Percentiles rank a stretch among this genome's conserved stretches.
These are phyloP conservation scores for Nemania sp. DNA, from an alignment of 2,329 filamentous ascomycete species.

Conservation along the genomic window DNA sequence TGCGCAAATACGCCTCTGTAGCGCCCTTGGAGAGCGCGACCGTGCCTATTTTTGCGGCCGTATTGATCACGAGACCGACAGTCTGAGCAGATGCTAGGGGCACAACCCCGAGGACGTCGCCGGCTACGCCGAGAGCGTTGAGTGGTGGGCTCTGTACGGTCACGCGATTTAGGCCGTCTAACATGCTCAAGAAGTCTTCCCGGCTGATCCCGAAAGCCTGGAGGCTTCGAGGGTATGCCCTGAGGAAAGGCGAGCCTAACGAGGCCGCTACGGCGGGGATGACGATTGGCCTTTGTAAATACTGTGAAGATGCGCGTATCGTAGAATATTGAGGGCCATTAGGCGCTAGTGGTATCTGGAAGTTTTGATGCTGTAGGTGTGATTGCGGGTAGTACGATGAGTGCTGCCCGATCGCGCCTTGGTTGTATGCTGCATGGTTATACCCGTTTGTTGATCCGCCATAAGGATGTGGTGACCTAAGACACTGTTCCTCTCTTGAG, in stretches of 20 bases:
- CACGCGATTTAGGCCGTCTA: conserved; percentile 33
- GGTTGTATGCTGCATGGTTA: neutral
- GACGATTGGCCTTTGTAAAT: conserved; percentile 22
- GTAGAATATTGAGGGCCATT: neutral
- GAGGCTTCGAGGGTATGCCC: conserved; percentile 28
- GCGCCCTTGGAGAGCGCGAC: conserved; percentile 29
- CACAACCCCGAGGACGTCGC: conserved; percentile 21
- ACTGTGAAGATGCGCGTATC: neutral
- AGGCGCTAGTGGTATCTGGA: neutral
- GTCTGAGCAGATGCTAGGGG: conserved; percentile 25
- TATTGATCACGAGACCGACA: conserved; percentile 17
- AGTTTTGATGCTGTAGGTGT: neutral
- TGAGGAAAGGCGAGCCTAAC: conserved; percentile 34
- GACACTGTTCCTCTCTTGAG: neutral
- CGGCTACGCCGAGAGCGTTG: conserved; percentile 26
- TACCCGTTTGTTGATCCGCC: neutral
- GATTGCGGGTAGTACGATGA: neutral
- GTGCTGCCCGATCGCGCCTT: neutral
- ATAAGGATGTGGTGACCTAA: neutral
- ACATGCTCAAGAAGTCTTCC: conserved; percentile 14
- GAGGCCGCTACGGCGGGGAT: conserved; percentile 29
- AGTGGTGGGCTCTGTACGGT: conserved; percentile 33
- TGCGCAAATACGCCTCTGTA: conserved; percentile 24
- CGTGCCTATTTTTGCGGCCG: conserved; percentile 17
- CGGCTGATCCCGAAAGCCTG: conserved; percentile 20